Evolutionary conservation across 2,329 filamentous ascomycete genomes (phyloP).

Genomic region (Stagonosporopsis vannaccii): DNA sequence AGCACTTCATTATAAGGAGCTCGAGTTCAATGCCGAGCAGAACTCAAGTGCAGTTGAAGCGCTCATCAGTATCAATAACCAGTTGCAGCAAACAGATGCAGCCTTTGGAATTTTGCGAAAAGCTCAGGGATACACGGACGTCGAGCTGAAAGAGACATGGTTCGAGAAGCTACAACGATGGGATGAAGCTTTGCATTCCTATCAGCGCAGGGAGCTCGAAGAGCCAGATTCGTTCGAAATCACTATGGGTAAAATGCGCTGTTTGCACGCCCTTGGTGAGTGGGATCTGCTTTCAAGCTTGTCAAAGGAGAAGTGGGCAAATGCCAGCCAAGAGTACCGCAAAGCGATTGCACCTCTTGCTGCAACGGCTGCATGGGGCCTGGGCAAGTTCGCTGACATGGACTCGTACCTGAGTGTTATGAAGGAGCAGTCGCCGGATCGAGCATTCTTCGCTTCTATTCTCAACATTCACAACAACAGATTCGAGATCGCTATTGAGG

Average conservation of each 20-base stretch:
- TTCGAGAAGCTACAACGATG: constrained; percentile 98
- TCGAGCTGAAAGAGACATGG: constrained; percentile 97
- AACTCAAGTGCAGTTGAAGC: constrained; percentile 95
- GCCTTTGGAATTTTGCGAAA: constrained; percentile 97
- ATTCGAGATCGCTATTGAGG: constrained; percentile 86
- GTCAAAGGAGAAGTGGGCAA: constrained; percentile 92
- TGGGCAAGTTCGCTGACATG: constrained; percentile 98
- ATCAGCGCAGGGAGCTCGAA: constrained; percentile 83
- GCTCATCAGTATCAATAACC: constrained; percentile 98
- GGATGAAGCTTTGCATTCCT: constrained; percentile 94
- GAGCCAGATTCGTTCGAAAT: constrained; percentile 82
- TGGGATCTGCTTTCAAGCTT: constrained; percentile 93
- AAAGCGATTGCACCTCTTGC: constrained; percentile 91
- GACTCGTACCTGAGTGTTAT: constrained; percentile 95
- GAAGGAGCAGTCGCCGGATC: constrained; percentile 90
- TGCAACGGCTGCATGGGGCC: constrained; percentile 94
- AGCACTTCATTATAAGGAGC: constrained; percentile 96
- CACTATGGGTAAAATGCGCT: constrained; percentile 99
- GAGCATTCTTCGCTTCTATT: constrained; percentile 97
- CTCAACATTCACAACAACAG: constrained; percentile 94
- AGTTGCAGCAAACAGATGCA: constrained; percentile 96
- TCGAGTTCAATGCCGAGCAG: constrained; percentile 97
- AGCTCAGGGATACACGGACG: constrained; percentile 94
- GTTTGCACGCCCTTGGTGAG: constrained; percentile 93
- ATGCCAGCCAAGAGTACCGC: constrained; percentile 85